A percentile compares a stretch with the other conserved stretches of the same genome.
These are phyloP conservation scores for Thelonectria olida DNA, from an alignment of 2,329 filamentous ascomycete species.

Conservation along the genomic window DNA sequence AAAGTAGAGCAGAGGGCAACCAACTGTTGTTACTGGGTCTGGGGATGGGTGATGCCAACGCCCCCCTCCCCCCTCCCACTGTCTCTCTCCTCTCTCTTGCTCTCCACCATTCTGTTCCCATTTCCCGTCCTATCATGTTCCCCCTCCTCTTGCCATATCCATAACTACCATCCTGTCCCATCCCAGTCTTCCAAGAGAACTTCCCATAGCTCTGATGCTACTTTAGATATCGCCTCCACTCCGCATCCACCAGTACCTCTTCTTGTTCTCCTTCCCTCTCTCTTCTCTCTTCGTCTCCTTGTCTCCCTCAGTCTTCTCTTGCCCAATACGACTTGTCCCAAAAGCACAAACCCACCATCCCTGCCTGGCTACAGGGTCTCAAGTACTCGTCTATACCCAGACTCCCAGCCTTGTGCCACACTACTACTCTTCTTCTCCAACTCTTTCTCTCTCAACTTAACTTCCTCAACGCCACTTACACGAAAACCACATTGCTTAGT, in stretches of 20 bases:
- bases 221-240: constrained; percentile 23
- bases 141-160: constrained; percentile 9
- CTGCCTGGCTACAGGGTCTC: constrained; percentile 37
- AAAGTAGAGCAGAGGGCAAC: constrained; percentile 13
- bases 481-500: constrained; percentile 29
- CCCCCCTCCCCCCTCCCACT: constrained; percentile 1
- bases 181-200: constrained; percentile 6
- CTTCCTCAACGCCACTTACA: constrained; percentile 34
- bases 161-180: constrained; percentile 17
- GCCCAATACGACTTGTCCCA: constrained; percentile 14
- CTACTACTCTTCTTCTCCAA: constrained; percentile 31
- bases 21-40: background rate
- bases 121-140: constrained; percentile 17
- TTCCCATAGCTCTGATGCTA: constrained; percentile 9
- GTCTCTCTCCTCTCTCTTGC: constrained; percentile 10
- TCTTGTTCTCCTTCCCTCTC: background rate
- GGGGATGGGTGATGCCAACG: constrained; percentile 38
- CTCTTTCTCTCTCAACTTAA: constrained; percentile 28
- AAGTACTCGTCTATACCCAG: constrained; percentile 36
- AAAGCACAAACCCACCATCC: constrained; percentile 25
- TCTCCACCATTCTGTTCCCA: constrained; percentile 12
- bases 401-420: constrained; percentile 28
- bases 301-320: background rate
- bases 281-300: constrained; percentile 8
- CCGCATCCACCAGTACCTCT: constrained; percentile 13